Conservation (phyloP, 257 asterid species). For the Solanum pinnatisectum region DNA sequence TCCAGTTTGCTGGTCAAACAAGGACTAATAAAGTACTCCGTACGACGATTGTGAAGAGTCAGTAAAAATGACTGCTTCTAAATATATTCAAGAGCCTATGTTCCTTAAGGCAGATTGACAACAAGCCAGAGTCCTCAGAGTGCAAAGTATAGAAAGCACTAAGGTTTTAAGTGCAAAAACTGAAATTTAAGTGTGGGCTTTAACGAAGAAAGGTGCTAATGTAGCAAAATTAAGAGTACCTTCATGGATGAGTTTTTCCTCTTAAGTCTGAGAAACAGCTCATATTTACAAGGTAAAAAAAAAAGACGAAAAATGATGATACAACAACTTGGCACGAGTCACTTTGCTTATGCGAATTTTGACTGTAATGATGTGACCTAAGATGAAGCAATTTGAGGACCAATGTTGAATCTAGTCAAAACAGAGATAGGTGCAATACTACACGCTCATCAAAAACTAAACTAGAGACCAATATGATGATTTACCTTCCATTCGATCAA, state of each 20-base stretch:
- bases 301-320: not conserved
- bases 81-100: not conserved
- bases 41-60: not conserved
- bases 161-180: not conserved
- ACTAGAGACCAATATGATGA: not conserved
- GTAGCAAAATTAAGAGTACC: not conserved
- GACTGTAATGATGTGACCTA: not conserved
- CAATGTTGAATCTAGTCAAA: not conserved
- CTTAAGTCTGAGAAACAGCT: not conserved
- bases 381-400: not conserved
- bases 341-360: not conserved
- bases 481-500: constrained; percentile 62
- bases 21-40: not conserved
- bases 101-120: not conserved
- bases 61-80: not conserved
- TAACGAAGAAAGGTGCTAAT: not conserved
- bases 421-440: not conserved
- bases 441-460: not conserved
- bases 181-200: not conserved
- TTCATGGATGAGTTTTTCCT: not conserved
- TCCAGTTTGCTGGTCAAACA: not conserved
- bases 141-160: not conserved
- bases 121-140: not conserved
- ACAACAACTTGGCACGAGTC: not conserved
- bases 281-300: not conserved